Conservation (phyloP, 2,329 filamentous ascomycete species). For the Albophoma yamanashiensis region DNA sequence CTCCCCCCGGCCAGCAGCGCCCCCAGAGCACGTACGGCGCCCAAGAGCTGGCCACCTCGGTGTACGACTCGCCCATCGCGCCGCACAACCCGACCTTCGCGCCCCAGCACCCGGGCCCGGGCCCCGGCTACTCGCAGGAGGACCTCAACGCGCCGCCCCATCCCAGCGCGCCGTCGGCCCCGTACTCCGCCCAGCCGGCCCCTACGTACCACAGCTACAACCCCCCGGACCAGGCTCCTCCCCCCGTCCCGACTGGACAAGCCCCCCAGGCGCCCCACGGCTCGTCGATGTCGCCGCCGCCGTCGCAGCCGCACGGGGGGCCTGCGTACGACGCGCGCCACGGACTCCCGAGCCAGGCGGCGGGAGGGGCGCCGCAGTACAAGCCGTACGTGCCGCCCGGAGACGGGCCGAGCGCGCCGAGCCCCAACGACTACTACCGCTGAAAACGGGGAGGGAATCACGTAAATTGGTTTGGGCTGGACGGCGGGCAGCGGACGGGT, state of each 20-base stretch:
- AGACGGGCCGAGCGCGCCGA: conserved; percentile 36
- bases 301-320: conserved; percentile 31
- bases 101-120: conserved; percentile 33
- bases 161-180: conserved; percentile 15
- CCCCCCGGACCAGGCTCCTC: conserved; percentile 25
- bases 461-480: background rate
- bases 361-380: conserved; percentile 36
- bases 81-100: conserved; percentile 34
- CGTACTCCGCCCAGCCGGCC: conserved; percentile 15
- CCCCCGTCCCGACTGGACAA: conserved; percentile 28
- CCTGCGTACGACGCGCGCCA: conserved; percentile 38
- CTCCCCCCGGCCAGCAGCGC: conserved; percentile 33
- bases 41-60: conserved; percentile 68
- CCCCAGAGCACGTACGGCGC: conserved; percentile 61
- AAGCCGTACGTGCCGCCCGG: conserved; percentile 48
- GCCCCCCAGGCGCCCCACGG: conserved; percentile 15
- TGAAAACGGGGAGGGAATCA: conserved; percentile 13
- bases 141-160: conserved; percentile 21
- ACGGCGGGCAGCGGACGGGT: background rate
- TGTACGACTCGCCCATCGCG: conserved; percentile 63
- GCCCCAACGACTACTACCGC: conserved; percentile 46
- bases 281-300: conserved; percentile 26
- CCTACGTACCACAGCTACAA: conserved; percentile 31
- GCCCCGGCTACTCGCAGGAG: conserved; percentile 38
- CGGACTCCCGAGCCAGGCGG: conserved; percentile 35